These are phyloP conservation scores for Boletus rubescentipes DNA, from an alignment of 768 basidiomycete genomes.

Conservation along the genomic window DNA sequence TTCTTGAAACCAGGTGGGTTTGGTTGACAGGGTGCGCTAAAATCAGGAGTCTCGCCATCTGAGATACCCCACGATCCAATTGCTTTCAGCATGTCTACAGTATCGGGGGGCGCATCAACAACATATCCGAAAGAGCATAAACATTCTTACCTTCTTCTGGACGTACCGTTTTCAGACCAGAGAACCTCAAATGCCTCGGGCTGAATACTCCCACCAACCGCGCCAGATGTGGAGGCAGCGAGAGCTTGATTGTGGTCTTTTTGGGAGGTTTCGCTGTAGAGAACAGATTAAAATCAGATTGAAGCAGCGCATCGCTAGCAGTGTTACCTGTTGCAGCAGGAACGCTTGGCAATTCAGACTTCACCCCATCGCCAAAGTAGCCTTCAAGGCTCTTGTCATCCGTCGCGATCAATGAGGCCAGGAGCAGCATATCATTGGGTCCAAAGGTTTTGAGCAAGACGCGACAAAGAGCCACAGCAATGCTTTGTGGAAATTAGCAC, in stretches of 20 bases:
- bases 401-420: conserved; percentile 9
- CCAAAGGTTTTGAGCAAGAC: conserved; percentile 12
- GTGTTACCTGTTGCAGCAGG: not conserved
- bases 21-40: not conserved
- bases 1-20: not conserved
- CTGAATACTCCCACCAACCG: not conserved
- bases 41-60: not conserved
- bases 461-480: conserved; percentile 13
- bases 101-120: not conserved
- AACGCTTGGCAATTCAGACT: not conserved
- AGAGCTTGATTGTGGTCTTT: not conserved
- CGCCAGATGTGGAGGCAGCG: not conserved
- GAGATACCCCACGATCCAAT: not conserved
- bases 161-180: not conserved
- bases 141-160: not conserved
- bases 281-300: not conserved
- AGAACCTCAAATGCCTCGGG: not conserved
- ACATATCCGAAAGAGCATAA: not conserved
- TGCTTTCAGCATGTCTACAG: conserved; percentile 1
- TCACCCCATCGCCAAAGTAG: conserved; percentile 1
- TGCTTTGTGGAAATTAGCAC: not conserved
- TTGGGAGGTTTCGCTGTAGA: not conserved
- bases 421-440: conserved; percentile 12
- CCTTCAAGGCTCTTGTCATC: not conserved
- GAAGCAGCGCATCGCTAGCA: not conserved